Base-by-base conservation (phyloP, 768 basidiomycete species). In the Clitopilus hobsonii region DNA sequence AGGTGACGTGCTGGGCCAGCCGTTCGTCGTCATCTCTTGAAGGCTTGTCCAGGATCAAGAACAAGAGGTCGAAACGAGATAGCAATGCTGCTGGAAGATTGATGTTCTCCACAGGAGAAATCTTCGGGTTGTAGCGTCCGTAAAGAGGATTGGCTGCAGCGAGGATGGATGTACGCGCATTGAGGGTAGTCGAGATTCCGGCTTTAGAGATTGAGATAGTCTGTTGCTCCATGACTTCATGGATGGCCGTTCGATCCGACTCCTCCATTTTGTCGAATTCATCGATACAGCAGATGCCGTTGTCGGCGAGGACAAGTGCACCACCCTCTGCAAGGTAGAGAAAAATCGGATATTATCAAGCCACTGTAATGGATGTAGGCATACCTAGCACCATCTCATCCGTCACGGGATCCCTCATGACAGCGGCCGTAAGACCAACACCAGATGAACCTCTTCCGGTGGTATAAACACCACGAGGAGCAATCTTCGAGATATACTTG, bases 201-300 rank as follows among this genome's bases (percentile, higher is more conserved):
- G 97, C 97, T 71, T 98, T 99, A 38, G 97, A 97, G 59, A 99
- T 99, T 2, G 96, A 98, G 54, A 99, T 98, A 0, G 97, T 99
- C 73, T 99, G 97, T 70, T 98, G 97, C 72, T 98, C 96, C 97
- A 99, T 99, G 57, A 99, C 97, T 80, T 99, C 97, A 74, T 99
- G 97, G 58, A 99, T 98, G 13, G 97, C 93, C 1, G 97, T 98
- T 61, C 97, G 80, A 69, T 98, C 97, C 0, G 92, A 70, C 72
- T 99, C 97, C 61, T 98, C 97, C 97, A 99, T 99, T 70, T 99
- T 98, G 76, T 99, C 97, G 66, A 99, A 99, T 68, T 99, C 97
- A 61, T 99, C 97, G 59, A 99, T 99, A 70, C 96, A 98, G 75
- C 95, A 98, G 65, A 99, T 99, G 25, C 97, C 97, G 61, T 99